Percentiles rank a stretch among this genome's conserved stretches.
Conservation (phyloP, 202 grass and related monocot genomes). For the Saccharum hybrid region DNA sequence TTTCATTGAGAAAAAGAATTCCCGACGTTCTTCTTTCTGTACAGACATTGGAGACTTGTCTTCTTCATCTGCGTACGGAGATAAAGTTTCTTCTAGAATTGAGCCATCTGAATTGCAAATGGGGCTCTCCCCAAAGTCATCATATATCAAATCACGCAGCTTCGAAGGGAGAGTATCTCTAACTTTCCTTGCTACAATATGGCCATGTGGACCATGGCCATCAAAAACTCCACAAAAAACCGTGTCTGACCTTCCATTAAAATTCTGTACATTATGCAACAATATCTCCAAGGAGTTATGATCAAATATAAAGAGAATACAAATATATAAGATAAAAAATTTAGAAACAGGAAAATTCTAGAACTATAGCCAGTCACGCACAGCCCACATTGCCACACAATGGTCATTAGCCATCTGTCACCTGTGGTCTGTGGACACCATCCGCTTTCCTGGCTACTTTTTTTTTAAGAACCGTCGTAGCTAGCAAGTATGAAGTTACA, state of each 20-base stretch:
- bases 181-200: conserved; percentile 82
- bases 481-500: too few species aligned
- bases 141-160: conserved; percentile 56
- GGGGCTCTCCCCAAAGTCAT: conserved; percentile 57
- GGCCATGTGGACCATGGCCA: conserved; percentile 86
- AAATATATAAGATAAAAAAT: neutral
- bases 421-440: too few species aligned
- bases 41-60: conserved; percentile 45
- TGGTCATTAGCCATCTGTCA: neutral
- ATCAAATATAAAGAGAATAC: conserved; percentile 26
- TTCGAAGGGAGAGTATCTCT: conserved; percentile 81
- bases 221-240: conserved; percentile 94
- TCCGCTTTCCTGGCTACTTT: too few species aligned
- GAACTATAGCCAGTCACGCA: neutral
- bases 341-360: neutral
- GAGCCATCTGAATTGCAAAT: conserved; percentile 57
- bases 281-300: neutral
- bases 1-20: conserved; percentile 64
- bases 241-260: conserved; percentile 69
- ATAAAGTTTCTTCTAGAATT: conserved; percentile 61
- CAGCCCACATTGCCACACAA: neutral
- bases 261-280: conserved; percentile 55
- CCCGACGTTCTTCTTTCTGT: conserved; percentile 48
- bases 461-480: too few species aligned
- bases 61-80: conserved; percentile 46